Evolutionary conservation across 192 early-diverging fungal species (phyloP), one percentile per base, ranked within the genome.

Genomic region (Rhizoclosmatium sp.): DNA sequence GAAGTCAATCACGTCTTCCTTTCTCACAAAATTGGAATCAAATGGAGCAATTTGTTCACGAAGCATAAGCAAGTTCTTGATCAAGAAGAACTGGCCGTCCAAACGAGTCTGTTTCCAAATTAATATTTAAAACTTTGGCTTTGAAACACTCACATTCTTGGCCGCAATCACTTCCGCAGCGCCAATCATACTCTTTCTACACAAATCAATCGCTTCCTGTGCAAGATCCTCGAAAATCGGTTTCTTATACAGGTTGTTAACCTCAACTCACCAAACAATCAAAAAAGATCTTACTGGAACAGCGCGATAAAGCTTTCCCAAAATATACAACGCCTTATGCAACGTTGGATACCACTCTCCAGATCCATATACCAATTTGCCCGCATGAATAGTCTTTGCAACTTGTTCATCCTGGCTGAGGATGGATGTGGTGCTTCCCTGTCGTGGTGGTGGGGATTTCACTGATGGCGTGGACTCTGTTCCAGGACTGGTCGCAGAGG

Each of bases 201-300:
- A 96, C 41, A 89, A 79, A 42, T 90, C 88, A 31, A 96, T 90
- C 9, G 92, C 94, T 74, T 96, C 95, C 70, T 96, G 94, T 3
- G 94, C 92, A 9, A 96, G 79, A 80, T 95, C 95, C 60, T 95
- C 93, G 78, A 96, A 96, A n/a, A 94, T 92, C 7, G 89, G 46
- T 23, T 80, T 80, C 92, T 93, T 72, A 49, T 23, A 31, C 64
- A 48, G 21, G 4, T 31, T 23, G 65, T 10, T 58, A n/a, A 40
- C 41, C 56, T 58, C 5, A 49, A 59, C 23, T 59, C 14, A 7
- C 56, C 42, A 48, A 54, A 64, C 9, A 3, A 46, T 19, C 3
- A 2, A 59, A 40, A 4, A 41, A 31, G 42, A 48, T 66, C 75
- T 23, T 83, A 93, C 92, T 73, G 93, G 89, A 14, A 96, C 89